phyloP scores from a whole-genome alignment of 805 yeast species.

The Spathaspora passalidarum region DNA sequence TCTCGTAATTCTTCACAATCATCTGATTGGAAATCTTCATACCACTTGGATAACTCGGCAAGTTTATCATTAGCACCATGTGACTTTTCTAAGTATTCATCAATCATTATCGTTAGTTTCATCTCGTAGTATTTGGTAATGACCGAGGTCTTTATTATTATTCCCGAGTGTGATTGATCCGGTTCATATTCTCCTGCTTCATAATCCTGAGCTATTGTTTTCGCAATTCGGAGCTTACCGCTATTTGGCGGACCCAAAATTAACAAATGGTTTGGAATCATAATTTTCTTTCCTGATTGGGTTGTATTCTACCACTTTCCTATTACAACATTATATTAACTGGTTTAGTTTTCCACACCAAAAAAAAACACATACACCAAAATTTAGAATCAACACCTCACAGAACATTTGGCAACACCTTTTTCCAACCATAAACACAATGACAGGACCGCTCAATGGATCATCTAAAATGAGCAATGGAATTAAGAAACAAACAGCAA shows the following conservation, averaged over 20 bases:
- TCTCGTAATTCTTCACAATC: slow-evolving; percentile 45
- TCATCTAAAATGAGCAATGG: neutral
- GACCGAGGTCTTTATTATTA: slow-evolving; percentile 23
- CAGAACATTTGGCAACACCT: neutral
- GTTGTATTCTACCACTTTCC: no score
- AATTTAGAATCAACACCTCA: neutral
- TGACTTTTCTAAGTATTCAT: slow-evolving; percentile 31
- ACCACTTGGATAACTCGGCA: slow-evolving; percentile 31
- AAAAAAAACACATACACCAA: neutral
- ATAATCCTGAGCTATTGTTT: slow-evolving; percentile 24
- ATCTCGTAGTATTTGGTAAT: slow-evolving; percentile 31
- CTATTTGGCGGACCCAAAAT: slow-evolving; percentile 43
- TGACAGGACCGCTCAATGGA: neutral
- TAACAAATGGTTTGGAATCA: slow-evolving; percentile 39
- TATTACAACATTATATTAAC: no score
- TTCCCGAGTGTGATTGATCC: slow-evolving; percentile 33
- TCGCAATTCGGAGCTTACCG: slow-evolving; percentile 35
- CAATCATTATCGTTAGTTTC: slow-evolving; percentile 30
- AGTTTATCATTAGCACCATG: slow-evolving; percentile 8
- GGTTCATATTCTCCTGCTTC: slow-evolving; percentile 25
- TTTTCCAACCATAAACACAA: neutral
- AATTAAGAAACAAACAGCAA: neutral
- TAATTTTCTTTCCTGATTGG: slow-evolving; percentile 5
- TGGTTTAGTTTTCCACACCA: neutral
- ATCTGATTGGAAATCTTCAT: slow-evolving; percentile 30